These are phyloP conservation scores for Dimargaris xerosporica DNA, from an alignment of 192 early-diverging fungal species.

Conservation along the genomic window DNA sequence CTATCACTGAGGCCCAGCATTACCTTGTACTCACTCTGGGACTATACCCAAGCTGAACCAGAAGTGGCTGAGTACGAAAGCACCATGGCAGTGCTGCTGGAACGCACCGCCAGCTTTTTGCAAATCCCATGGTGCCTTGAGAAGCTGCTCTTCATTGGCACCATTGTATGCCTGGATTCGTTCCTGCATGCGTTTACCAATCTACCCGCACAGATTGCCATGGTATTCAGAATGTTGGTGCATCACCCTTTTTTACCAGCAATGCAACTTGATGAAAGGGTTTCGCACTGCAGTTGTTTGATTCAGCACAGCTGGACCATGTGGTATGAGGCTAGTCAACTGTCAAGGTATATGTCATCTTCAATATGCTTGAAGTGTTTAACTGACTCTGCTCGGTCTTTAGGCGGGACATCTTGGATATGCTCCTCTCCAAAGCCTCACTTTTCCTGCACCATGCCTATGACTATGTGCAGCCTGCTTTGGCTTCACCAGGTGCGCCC, in stretches of 20 bases:
- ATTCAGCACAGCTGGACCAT: too few relatives aligned
- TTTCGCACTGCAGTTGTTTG: constrained; percentile 58
- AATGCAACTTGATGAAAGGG: constrained; percentile 83
- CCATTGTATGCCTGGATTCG: constrained; percentile 83
- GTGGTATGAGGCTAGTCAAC: constrained; percentile 86
- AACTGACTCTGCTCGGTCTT: constrained; percentile 88
- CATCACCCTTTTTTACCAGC: constrained; percentile 34
- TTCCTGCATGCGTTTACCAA: constrained; percentile 93
- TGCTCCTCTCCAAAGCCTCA: constrained; percentile 54
- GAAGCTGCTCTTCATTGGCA: constrained; percentile 87
- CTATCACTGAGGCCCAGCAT: not conserved
- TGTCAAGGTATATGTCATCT: constrained; percentile 96
- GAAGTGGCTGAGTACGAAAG: constrained; percentile 35
- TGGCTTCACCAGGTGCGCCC: too few relatives aligned
- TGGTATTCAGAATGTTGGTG: constrained; percentile 40
- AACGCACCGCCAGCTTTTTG: constrained; percentile 76
- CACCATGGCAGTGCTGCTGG: constrained; percentile 70
- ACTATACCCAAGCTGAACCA: constrained; percentile 44
- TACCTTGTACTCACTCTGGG: constrained; percentile 28
- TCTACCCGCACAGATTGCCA: constrained; percentile 66
- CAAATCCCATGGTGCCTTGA: constrained; percentile 81
- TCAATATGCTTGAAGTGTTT: constrained; percentile 86
- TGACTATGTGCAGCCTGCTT: too few relatives aligned
- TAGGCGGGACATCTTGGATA: constrained; percentile 89
- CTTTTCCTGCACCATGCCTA: constrained; percentile 6